Evolutionary conservation across 257 asterid species (phyloP).

Genomic region (Jaltomata sinuosa): DNA sequence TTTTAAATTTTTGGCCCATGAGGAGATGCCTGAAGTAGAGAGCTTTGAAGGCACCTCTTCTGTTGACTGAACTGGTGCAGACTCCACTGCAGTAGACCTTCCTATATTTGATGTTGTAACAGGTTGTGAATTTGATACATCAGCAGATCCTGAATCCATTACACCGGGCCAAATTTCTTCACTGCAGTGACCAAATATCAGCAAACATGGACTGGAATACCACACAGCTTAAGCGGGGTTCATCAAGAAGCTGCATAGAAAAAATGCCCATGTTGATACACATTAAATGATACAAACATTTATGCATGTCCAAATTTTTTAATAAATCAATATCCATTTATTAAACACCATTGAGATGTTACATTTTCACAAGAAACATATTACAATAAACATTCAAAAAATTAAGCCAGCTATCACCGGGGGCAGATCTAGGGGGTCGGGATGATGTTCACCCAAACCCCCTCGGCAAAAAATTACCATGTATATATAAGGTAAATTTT

Average conservation of each 20-base stretch:
- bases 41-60: constrained; percentile 45
- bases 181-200: neutral
- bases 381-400: neutral
- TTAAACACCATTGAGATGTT: neutral
- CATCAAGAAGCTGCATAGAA: neutral
- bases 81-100: constrained; percentile 26
- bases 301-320: neutral
- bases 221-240: neutral
- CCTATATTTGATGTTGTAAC: constrained; percentile 21
- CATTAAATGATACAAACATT: neutral
- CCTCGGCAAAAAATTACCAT: too few species aligned
- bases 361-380: neutral
- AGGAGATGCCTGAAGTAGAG: constrained; percentile 74
- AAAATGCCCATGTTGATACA: neutral
- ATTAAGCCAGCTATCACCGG: neutral
- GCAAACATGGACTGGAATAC: neutral
- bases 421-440: too few species aligned
- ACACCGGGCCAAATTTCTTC: constrained; percentile 12
- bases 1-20: constrained; percentile 88
- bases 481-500: too few species aligned
- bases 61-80: constrained; percentile 34
- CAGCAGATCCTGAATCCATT: constrained; percentile 53
- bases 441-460: too few species aligned
- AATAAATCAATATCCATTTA: neutral
- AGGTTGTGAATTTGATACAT: constrained; percentile 28